A percentile compares a stretch with the other conserved stretches of the same genome.
Conservation (phyloP, 345 rosid species). For the Bruguiera gymnorhiza region DNA sequence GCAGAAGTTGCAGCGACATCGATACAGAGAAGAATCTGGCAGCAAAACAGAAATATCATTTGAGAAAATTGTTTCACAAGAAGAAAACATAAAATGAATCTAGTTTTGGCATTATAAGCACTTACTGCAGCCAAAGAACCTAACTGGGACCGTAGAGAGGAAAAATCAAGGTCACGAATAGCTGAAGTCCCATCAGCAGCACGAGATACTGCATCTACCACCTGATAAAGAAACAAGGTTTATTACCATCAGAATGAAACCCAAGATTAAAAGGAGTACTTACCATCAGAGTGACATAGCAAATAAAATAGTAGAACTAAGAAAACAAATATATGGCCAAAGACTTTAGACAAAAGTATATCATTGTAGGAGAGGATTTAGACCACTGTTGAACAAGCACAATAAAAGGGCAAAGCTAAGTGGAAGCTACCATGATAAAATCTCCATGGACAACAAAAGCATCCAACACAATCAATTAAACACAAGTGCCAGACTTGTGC, state of each 20-base stretch:
- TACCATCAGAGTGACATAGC: background rate
- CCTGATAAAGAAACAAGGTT: slow-evolving; percentile 43
- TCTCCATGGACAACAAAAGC: no score
- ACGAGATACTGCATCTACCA: slow-evolving; percentile 76
- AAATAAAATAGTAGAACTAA: no score
- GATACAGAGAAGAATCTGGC: slow-evolving; percentile 82
- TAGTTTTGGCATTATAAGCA: slow-evolving; percentile 22
- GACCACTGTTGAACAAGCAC: no score
- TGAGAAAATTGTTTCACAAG: slow-evolving; percentile 10
- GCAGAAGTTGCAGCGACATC: slow-evolving; percentile 95
- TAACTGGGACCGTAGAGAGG: slow-evolving; percentile 62
- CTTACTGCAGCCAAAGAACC: slow-evolving; percentile 91
- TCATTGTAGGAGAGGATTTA: no score
- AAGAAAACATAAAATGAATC: slow-evolving; percentile 7
- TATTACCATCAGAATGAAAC: background rate
- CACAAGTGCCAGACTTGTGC: no score
- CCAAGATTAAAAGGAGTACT: background rate
- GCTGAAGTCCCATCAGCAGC: slow-evolving; percentile 72
- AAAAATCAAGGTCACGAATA: slow-evolving; percentile 71
- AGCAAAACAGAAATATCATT: slow-evolving; percentile 33
- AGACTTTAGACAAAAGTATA: no score
- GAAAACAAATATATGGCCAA: no score
- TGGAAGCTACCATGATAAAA: no score
- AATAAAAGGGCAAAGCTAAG: no score
- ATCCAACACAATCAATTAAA: no score